Percentiles rank a stretch among this genome's conserved stretches.
Evolutionary conservation across 768 basidiomycete species (phyloP).

Genomic region (Boletus reticulatus): DNA sequence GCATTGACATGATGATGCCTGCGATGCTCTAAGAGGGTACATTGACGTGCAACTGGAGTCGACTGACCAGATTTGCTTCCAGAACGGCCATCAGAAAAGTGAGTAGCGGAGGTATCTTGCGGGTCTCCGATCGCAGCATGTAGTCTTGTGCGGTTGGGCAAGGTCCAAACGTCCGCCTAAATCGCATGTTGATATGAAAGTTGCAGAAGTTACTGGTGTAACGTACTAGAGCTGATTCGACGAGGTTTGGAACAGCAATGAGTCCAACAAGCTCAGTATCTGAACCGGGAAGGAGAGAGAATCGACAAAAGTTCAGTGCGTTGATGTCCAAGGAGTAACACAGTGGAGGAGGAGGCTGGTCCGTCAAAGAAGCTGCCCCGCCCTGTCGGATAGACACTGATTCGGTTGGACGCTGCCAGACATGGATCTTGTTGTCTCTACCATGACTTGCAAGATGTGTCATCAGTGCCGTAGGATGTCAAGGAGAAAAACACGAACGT

Average conservation of each 20-base stretch:
- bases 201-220: neutral
- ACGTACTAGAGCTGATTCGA: conserved; percentile 80
- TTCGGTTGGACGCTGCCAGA: conserved; percentile 60
- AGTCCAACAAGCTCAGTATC: conserved; percentile 39
- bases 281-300: conserved; percentile 55
- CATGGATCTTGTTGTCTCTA: conserved; percentile 81
- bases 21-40: neutral
- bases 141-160: conserved; percentile 65
- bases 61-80: conserved; percentile 54
- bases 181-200: neutral
- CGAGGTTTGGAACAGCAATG: conserved; percentile 82
- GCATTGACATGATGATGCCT: conserved; percentile 91
- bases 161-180: conserved; percentile 85
- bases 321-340: conserved; percentile 83
- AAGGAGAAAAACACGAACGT: conserved; percentile 57
- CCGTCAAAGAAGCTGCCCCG: conserved; percentile 52
- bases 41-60: neutral
- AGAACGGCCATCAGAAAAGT: conserved; percentile 44
- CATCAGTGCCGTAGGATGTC: neutral
- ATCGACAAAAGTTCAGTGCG: conserved; percentile 90
- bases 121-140: conserved; percentile 84
- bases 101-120: conserved; percentile 25
- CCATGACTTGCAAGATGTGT: conserved; percentile 51
- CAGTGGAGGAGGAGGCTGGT: conserved; percentile 48
- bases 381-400: conserved; percentile 48